Evolutionary conservation across 2,329 filamentous ascomycete genomes (phyloP).

Genomic region (Xylariales sp.): DNA sequence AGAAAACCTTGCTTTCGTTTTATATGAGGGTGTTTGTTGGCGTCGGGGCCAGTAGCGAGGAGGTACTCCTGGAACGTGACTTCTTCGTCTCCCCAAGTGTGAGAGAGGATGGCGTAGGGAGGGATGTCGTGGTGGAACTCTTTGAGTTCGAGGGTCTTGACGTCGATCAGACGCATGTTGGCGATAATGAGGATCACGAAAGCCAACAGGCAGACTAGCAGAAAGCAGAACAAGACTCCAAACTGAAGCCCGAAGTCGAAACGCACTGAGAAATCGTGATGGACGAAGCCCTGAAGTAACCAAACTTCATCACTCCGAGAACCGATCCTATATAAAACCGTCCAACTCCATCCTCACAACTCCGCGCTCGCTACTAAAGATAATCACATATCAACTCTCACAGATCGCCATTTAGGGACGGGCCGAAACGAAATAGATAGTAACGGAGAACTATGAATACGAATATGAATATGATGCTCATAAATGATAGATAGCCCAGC

Average conservation of each 20-base stretch:
- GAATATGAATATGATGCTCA: neutral
- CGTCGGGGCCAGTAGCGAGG: neutral
- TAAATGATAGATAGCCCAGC: no score
- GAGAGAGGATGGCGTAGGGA: slow-evolving; percentile 55
- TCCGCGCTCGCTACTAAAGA: neutral
- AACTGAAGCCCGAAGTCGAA: neutral
- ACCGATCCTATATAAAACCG: slow-evolving; percentile 18
- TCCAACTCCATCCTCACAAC: neutral
- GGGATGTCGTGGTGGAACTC: slow-evolving; percentile 48
- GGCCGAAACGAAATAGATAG: no score
- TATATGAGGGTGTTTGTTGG: slow-evolving; percentile 30
- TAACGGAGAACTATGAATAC: neutral
- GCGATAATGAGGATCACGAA: neutral
- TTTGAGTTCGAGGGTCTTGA: slow-evolving; percentile 49
- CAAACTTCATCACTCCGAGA: neutral
- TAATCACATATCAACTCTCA: slow-evolving; percentile 12
- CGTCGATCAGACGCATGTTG: slow-evolving; percentile 54
- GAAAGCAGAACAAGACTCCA: neutral
- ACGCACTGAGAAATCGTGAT: neutral
- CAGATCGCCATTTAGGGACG: no score
- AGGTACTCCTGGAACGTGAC: slow-evolving; percentile 49
- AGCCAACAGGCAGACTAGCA: no score
- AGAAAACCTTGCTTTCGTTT: slow-evolving; percentile 47
- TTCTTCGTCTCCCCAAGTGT: slow-evolving; percentile 53
- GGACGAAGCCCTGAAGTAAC: neutral